Conservation (phyloP, 176 grass and related monocot species). For the Eleusine indica region DNA sequence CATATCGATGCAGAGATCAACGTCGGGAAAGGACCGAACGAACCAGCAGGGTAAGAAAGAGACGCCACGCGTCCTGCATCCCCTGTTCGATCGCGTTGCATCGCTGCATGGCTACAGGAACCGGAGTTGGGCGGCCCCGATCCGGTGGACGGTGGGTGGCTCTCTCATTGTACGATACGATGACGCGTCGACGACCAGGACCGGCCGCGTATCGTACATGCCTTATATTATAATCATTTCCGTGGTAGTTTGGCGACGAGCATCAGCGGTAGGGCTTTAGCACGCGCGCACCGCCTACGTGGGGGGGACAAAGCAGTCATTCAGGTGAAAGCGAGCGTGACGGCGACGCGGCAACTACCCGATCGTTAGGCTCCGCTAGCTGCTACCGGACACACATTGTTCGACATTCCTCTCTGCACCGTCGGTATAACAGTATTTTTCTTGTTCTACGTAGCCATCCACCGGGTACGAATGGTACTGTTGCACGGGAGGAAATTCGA, state of each 20-base stretch:
- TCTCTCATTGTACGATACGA: not conserved
- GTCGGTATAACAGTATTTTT: not conserved
- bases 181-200: not conserved
- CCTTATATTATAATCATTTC: not conserved
- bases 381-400: not conserved
- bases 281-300: not conserved
- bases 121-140: too few relatives aligned
- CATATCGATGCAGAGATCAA: not conserved
- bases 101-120: not conserved
- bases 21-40: not conserved
- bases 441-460: not conserved
- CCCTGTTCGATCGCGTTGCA: not conserved
- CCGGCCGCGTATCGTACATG: not conserved
- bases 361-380: not conserved
- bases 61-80: not conserved
- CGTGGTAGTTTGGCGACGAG: not conserved
- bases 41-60: not conserved
- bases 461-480: not conserved
- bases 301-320: not conserved
- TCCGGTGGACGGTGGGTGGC: too few relatives aligned
- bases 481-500: not conserved
- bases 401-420: not conserved
- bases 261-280: not conserved
- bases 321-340: slow-evolving; percentile 37
- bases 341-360: slow-evolving; percentile 20